Conservation (phyloP, 2,329 filamentous ascomycete genomes). For the Xylaria sp. region DNA sequence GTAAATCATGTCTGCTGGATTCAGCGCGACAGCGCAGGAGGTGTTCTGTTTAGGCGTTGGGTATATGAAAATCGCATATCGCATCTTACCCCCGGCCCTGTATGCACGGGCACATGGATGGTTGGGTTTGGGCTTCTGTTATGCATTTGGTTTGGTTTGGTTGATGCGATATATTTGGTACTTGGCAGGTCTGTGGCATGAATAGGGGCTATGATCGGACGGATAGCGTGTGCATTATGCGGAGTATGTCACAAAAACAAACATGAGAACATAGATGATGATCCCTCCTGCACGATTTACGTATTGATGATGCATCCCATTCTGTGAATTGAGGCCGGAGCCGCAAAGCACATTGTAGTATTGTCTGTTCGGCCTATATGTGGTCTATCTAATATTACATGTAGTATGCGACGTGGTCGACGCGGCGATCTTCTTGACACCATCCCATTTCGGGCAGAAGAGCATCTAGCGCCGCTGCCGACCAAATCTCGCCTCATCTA, state of each 20-base stretch:
- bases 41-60: too few species aligned
- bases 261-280: background rate
- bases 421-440: background rate
- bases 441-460: too few species aligned
- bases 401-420: conserved; percentile 6
- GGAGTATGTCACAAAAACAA: background rate
- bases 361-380: conserved; percentile 7
- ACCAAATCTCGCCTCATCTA: conserved; percentile 1
- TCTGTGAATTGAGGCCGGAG: background rate
- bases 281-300: background rate
- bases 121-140: too few species aligned
- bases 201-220: background rate
- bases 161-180: too few species aligned
- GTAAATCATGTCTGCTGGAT: too few species aligned
- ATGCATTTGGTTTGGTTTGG: too few species aligned
- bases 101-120: too few species aligned
- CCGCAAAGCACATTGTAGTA: conserved; percentile 1
- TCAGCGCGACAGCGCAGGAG: too few species aligned
- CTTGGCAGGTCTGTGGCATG: background rate
- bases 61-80: too few species aligned
- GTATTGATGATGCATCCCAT: background rate
- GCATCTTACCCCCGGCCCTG: too few species aligned
- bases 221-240: background rate
- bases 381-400: conserved; percentile 32
- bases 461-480: background rate